A percentile compares a stretch with the other conserved stretches of the same genome.
phyloP scores from a whole-genome alignment of 179 eudicot species.

The Beta lomatogona region DNA sequence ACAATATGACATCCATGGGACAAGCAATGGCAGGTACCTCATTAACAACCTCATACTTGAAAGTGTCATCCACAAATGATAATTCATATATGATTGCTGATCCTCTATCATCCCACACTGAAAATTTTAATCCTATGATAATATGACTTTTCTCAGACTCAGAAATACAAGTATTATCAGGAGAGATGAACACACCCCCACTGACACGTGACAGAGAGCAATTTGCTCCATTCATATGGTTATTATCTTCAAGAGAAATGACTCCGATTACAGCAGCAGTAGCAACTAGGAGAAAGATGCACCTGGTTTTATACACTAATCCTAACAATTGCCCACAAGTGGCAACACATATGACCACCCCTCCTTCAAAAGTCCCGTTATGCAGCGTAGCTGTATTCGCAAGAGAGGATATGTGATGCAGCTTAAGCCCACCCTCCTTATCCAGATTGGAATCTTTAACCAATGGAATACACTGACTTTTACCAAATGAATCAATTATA shows the following conservation, averaged over 20 bases:
- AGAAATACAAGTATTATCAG: slow-evolving; percentile 29
- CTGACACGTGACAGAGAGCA: slow-evolving; percentile 39
- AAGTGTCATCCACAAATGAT: slow-evolving; percentile 50
- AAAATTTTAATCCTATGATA: slow-evolving; percentile 43
- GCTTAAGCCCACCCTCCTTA: slow-evolving; percentile 38
- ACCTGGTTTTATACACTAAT: slow-evolving; percentile 59
- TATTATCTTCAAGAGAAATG: slow-evolving; percentile 51
- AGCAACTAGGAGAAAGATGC: slow-evolving; percentile 56
- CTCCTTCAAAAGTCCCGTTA: slow-evolving; percentile 49
- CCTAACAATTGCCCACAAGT: slow-evolving; percentile 56
- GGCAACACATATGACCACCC: slow-evolving; percentile 53
- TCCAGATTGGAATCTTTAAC: slow-evolving; percentile 51
- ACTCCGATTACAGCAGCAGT: slow-evolving; percentile 58
- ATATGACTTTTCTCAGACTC: slow-evolving; percentile 31
- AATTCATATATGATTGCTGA: slow-evolving; percentile 54
- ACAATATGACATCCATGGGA: slow-evolving; percentile 43
- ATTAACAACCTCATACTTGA: slow-evolving; percentile 47
- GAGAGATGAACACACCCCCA: slow-evolving; percentile 68
- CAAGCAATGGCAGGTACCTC: slow-evolving; percentile 57
- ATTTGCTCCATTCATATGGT: slow-evolving; percentile 43
- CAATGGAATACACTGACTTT: slow-evolving; percentile 56
- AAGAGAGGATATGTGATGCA: slow-evolving; percentile 35
- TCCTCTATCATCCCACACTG: slow-evolving; percentile 77
- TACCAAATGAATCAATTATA: slow-evolving; percentile 70
- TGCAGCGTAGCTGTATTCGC: slow-evolving; percentile 33